phyloP scores from a whole-genome alignment of 176 grass and related monocot species.

The Musa troglodytarum region DNA sequence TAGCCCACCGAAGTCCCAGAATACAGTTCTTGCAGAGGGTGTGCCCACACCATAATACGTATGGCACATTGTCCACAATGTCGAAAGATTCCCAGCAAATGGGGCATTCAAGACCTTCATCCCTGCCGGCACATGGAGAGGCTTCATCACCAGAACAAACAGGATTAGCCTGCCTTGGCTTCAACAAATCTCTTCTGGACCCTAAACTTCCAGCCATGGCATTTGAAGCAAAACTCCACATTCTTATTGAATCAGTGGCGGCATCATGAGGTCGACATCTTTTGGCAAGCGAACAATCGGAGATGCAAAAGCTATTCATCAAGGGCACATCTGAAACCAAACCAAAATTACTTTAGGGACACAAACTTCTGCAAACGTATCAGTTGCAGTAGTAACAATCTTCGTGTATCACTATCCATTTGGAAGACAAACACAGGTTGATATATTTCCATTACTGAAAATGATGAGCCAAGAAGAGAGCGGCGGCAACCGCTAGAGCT shows the following conservation, averaged over 20 bases:
- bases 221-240: constrained; percentile 18
- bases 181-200: not conserved
- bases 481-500: too few species aligned
- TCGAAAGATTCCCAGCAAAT: constrained; percentile 21
- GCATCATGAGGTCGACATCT: not conserved
- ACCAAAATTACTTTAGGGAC: not conserved
- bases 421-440: too few species aligned
- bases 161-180: not conserved
- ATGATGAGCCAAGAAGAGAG: too few species aligned
- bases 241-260: not conserved
- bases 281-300: not conserved
- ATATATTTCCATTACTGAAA: too few species aligned
- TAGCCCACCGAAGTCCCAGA: constrained; percentile 18
- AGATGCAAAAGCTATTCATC: not conserved
- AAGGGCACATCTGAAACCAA: not conserved
- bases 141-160: constrained; percentile 19
- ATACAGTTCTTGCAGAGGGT: constrained; percentile 21
- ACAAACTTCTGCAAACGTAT: not conserved
- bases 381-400: not conserved
- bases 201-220: constrained; percentile 13
- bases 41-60: constrained; percentile 20
- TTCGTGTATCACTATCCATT: not conserved
- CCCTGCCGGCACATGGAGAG: not conserved
- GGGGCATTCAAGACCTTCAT: constrained; percentile 22
- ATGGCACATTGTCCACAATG: constrained; percentile 16